These are phyloP conservation scores for Mortierella sp. DNA, from an alignment of 371 early-diverging fungal genomes.

Conservation along the genomic window DNA sequence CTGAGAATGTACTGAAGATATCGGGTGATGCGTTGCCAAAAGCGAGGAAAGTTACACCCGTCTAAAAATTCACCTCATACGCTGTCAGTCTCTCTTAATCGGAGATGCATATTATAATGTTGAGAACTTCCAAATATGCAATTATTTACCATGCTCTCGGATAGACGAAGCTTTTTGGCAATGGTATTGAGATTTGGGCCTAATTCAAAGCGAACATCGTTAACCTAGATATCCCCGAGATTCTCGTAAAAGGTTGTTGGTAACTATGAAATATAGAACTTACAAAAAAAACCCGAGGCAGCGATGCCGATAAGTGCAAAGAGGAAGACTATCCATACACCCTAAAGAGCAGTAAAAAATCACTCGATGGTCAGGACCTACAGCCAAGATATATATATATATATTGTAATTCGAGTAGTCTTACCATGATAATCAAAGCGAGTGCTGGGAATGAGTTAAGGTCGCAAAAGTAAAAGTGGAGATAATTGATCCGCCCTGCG, in stretches of 20 bases:
- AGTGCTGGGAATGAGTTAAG: slow-evolving; percentile 59
- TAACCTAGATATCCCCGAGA: neutral
- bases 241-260: neutral
- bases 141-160: slow-evolving; percentile 70
- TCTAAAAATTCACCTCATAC: slow-evolving; percentile 51
- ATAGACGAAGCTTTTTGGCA: slow-evolving; percentile 69
- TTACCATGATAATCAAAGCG: slow-evolving; percentile 63
- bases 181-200: slow-evolving; percentile 77
- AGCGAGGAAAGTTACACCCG: slow-evolving; percentile 89
- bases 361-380: neutral
- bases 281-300: slow-evolving; percentile 79
- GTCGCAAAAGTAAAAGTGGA: slow-evolving; percentile 70
- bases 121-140: neutral
- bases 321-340: slow-evolving; percentile 67
- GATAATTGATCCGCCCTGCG: slow-evolving; percentile 70
- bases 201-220: slow-evolving; percentile 16
- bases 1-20: slow-evolving; percentile 85
- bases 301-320: slow-evolving; percentile 76
- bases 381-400: neutral
- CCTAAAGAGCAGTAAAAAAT: slow-evolving; percentile 40
- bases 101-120: neutral
- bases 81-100: neutral
- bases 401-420: neutral
- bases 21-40: slow-evolving; percentile 93
- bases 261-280: neutral